phyloP scores from a whole-genome alignment of 2,329 filamentous ascomycete genomes.

The Dothistroma septosporum region DNA sequence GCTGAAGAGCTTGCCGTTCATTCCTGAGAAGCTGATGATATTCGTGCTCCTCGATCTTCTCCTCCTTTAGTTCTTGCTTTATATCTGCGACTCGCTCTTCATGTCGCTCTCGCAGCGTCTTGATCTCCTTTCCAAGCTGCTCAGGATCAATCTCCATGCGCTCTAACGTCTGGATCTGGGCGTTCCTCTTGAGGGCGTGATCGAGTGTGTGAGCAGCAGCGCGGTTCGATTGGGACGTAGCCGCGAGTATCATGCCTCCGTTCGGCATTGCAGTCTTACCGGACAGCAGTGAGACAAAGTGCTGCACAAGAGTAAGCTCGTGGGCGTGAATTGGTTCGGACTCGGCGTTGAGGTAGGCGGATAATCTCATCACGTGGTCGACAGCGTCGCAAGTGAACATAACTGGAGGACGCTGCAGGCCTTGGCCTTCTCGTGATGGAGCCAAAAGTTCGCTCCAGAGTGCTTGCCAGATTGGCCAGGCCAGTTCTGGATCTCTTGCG shows the following conservation, averaged over 20 bases:
- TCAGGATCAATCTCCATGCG: conserved; percentile 24
- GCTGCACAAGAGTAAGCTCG: conserved; percentile 70
- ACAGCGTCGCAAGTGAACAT: conserved; percentile 76
- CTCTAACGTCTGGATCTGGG: conserved; percentile 12
- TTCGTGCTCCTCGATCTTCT: not conserved
- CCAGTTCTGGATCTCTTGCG: conserved; percentile 68
- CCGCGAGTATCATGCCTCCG: conserved; percentile 73
- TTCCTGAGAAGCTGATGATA: not conserved
- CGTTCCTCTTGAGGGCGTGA: conserved; percentile 14
- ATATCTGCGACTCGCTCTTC: not conserved
- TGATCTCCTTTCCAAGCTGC: conserved; percentile 10
- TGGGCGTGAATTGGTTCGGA: conserved; percentile 78
- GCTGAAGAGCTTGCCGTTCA: not conserved
- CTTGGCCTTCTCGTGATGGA: conserved; percentile 38
- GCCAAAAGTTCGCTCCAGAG: conserved; percentile 74
- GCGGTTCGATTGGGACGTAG: conserved; percentile 66
- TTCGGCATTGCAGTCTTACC: conserved; percentile 57
- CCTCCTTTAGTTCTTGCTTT: not conserved
- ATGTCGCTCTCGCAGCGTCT: not conserved
- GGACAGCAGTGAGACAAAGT: conserved; percentile 69
- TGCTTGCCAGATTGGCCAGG: conserved; percentile 75
- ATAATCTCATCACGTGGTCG: conserved; percentile 72
- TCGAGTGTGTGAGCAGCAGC: conserved; percentile 18
- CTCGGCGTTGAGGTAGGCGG: conserved; percentile 68
- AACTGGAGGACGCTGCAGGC: conserved; percentile 55